Evolutionary conservation across 345 rosid genomes (phyloP).

Genomic region (Euphorbia pulcherrima): DNA sequence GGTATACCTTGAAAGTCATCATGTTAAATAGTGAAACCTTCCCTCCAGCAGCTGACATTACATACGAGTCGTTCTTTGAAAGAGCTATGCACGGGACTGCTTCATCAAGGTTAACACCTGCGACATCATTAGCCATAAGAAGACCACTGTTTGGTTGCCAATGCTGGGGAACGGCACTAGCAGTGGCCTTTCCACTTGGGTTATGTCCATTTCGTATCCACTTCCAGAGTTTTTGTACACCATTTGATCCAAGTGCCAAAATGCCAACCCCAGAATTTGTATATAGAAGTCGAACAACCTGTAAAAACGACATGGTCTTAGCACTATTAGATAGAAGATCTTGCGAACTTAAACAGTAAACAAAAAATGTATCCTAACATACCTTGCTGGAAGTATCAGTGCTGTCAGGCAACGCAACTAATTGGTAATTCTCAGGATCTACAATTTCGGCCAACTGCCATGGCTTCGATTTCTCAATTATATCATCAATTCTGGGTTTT

Average conservation of each 20-base stretch:
- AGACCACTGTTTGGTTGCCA: conserved; percentile 96
- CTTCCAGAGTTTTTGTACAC: conserved; percentile 74
- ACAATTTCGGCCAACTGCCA: conserved; percentile 78
- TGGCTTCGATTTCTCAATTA: conserved; percentile 62
- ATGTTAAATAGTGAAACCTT: conserved; percentile 84
- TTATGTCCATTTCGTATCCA: conserved; percentile 74
- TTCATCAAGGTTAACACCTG: conserved; percentile 76
- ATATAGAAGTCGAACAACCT: conserved; percentile 84
- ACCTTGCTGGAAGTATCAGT: conserved; percentile 84
- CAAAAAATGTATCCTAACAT: conserved; percentile 9
- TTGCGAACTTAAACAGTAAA: not conserved
- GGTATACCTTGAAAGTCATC: conserved; percentile 76
- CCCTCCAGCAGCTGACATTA: conserved; percentile 91
- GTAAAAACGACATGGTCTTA: conserved; percentile 21
- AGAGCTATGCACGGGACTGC: conserved; percentile 88
- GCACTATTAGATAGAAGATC: not conserved
- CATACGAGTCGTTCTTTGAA: conserved; percentile 86
- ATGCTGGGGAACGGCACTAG: conserved; percentile 64
- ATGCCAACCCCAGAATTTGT: conserved; percentile 78
- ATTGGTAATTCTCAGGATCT: conserved; percentile 60
- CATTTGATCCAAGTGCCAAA: conserved; percentile 78
- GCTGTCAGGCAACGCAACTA: conserved; percentile 70
- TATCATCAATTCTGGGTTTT: conserved; percentile 76
- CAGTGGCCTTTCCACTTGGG: conserved; percentile 83
- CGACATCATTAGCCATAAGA: conserved; percentile 72